Evolutionary conservation across 1,284 basidiomycete species (phyloP).

Genomic region (Ganoderma lucidum): DNA sequence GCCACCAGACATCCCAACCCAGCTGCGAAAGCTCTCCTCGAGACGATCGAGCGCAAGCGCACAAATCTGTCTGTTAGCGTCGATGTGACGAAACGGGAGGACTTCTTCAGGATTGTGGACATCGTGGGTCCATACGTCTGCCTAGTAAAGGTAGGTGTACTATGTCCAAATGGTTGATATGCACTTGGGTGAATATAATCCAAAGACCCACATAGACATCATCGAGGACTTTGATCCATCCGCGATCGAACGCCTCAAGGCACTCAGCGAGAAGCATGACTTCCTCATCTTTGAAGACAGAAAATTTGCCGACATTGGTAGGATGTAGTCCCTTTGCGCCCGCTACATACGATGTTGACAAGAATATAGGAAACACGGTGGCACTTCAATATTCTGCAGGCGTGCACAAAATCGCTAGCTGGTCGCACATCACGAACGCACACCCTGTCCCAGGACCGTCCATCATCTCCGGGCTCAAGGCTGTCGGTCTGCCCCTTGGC

Average conservation of each 20-base stretch:
- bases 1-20: slow-evolving; percentile 72
- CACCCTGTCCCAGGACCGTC: slow-evolving; percentile 96
- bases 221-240: slow-evolving; percentile 89
- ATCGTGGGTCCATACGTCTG: slow-evolving; percentile 90
- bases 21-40: slow-evolving; percentile 80
- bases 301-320: slow-evolving; percentile 99
- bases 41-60: slow-evolving; percentile 88
- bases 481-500: slow-evolving; percentile 85
- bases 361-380: slow-evolving; percentile 88
- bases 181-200: slow-evolving; percentile 2
- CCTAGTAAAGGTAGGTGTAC: slow-evolving; percentile 84
- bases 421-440: slow-evolving; percentile 98
- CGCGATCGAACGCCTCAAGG: slow-evolving; percentile 76
- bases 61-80: slow-evolving; percentile 96
- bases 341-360: background rate
- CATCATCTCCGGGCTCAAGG: slow-evolving; percentile 88
- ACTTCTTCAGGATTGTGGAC: slow-evolving; percentile 89
- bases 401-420: slow-evolving; percentile 92
- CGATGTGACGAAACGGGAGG: slow-evolving; percentile 86
- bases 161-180: too few species aligned
- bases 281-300: slow-evolving; percentile 99
- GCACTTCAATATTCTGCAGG: slow-evolving; percentile 94
- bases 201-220: slow-evolving; percentile 96
- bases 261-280: slow-evolving; percentile 84
- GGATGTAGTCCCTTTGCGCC: slow-evolving; percentile 31